These are phyloP conservation scores for Metschnikowia vanudenii DNA, from an alignment of 805 yeast species.

Conservation along the genomic window DNA sequence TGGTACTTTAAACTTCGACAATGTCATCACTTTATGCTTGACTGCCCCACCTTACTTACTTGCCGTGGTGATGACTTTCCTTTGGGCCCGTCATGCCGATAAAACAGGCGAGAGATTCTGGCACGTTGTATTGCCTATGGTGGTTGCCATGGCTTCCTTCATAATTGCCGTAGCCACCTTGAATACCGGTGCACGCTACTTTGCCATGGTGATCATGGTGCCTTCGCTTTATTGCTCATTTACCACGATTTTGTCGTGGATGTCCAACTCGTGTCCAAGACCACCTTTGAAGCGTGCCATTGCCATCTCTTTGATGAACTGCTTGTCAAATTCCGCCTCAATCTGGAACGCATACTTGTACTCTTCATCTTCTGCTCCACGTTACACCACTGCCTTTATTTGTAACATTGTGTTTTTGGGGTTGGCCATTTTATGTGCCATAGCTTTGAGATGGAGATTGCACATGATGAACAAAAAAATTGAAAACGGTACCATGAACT, in stretches of 20 bases:
- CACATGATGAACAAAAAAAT: slow-evolving; percentile 41
- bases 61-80: slow-evolving; percentile 49
- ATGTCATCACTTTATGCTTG: slow-evolving; percentile 50
- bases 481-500: slow-evolving; percentile 46
- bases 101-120: slow-evolving; percentile 53
- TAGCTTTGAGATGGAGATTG: slow-evolving; percentile 39
- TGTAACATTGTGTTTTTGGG: slow-evolving; percentile 49
- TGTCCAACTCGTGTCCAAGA: slow-evolving; percentile 54
- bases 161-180: slow-evolving; percentile 49
- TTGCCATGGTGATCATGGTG: slow-evolving; percentile 59
- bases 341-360: slow-evolving; percentile 56
- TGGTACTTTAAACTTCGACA: slow-evolving; percentile 49
- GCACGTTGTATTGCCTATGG: slow-evolving; percentile 46
- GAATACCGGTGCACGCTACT: slow-evolving; percentile 56
- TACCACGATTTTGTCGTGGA: slow-evolving; percentile 53
- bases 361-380: slow-evolving; percentile 44
- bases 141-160: slow-evolving; percentile 44
- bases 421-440: slow-evolving; percentile 39
- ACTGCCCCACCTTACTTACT: slow-evolving; percentile 60
- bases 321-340: slow-evolving; percentile 54
- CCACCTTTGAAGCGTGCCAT: slow-evolving; percentile 61
- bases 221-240: slow-evolving; percentile 55
- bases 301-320: slow-evolving; percentile 56
- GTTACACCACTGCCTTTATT: slow-evolving; percentile 45
- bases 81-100: slow-evolving; percentile 58